Percentiles rank a stretch among this genome's conserved stretches.
Evolutionary conservation across 2,329 filamentous ascomycete genomes (phyloP).

Genomic region (Aspergillus fijiensis): DNA sequence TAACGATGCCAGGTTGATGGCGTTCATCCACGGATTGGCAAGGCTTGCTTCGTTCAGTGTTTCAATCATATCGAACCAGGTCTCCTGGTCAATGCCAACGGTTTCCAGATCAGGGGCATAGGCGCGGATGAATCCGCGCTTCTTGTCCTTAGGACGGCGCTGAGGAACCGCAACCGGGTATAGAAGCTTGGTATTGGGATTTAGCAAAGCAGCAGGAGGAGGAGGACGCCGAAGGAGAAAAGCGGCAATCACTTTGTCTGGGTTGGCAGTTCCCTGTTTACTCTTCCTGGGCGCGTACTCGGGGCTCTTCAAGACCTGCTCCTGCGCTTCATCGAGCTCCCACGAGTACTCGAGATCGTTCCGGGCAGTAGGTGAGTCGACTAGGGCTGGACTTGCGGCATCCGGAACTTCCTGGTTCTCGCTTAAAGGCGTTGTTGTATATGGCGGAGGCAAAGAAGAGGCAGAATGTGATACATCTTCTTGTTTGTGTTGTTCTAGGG

Average conservation of each 20-base stretch:
- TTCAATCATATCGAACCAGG: slow-evolving; percentile 4
- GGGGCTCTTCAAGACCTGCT: not conserved
- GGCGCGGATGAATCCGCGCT: slow-evolving; percentile 9
- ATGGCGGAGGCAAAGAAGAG: not conserved
- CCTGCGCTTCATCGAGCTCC: slow-evolving; percentile 8
- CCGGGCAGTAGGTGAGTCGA: not conserved
- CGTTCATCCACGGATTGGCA: slow-evolving; percentile 7
- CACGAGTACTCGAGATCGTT: not conserved
- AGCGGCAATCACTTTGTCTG: slow-evolving; percentile 3
- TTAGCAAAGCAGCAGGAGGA: not conserved
- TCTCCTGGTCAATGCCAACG: slow-evolving; percentile 4
- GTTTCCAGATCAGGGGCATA: slow-evolving; percentile 6
- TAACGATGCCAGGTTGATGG: slow-evolving; percentile 1
- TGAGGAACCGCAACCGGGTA: slow-evolving; percentile 9
- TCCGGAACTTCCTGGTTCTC: not conserved
- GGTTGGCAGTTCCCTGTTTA: slow-evolving; percentile 3
- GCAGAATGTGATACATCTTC: not conserved
- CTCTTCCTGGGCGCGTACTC: not conserved
- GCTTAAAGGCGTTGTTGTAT: not conserved
- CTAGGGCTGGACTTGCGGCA: no score
- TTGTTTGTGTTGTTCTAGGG: not conserved
- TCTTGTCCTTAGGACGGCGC: slow-evolving; percentile 4
- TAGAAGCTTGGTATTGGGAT: not conserved
- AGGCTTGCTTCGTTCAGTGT: slow-evolving; percentile 5
- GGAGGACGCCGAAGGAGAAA: slow-evolving; percentile 1